Conservation (phyloP, 2,329 filamentous ascomycete genomes). For the Sporothrix phasma region DNA sequence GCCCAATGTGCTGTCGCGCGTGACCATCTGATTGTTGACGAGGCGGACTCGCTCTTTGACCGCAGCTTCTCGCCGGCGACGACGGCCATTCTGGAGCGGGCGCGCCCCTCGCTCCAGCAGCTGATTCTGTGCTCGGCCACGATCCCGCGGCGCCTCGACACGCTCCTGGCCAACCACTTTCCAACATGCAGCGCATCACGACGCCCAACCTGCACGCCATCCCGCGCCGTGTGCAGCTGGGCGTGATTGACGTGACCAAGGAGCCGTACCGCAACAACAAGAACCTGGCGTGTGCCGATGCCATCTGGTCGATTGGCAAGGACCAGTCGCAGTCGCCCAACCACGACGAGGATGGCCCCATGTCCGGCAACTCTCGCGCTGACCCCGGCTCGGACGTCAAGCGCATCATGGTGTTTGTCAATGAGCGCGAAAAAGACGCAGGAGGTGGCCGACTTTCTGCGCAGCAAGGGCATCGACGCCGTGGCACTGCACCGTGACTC, state of each 20-base stretch:
- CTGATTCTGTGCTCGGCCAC: conserved; percentile 92
- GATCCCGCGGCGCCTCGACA: conserved; percentile 82
- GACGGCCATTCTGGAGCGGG: conserved; percentile 69
- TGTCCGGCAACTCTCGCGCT: no score
- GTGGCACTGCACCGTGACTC: conserved; percentile 78
- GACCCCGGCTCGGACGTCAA: conserved; percentile 58
- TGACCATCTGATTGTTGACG: conserved; percentile 86
- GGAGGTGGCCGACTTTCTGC: conserved; percentile 68
- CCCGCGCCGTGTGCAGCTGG: conserved; percentile 84
- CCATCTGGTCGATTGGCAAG: conserved; percentile 86
- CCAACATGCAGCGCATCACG: conserved; percentile 73
- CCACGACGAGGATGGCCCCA: conserved; percentile 36
- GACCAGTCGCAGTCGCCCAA: conserved; percentile 43
- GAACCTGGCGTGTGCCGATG: conserved; percentile 84
- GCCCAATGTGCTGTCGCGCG: conserved; percentile 85
- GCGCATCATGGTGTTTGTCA: conserved; percentile 45
- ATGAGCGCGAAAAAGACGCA: conserved; percentile 41
- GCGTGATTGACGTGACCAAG: conserved; percentile 81
- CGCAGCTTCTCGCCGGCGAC: conserved; percentile 83
- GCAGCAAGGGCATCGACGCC: conserved; percentile 79
- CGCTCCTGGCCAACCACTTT: conserved; percentile 69
- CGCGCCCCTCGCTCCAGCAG: conserved; percentile 71
- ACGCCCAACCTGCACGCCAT: conserved; percentile 96
- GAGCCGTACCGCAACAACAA: conserved; percentile 94
- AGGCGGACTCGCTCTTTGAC: conserved; percentile 92